phyloP scores from a whole-genome alignment of 345 rosid genomes.

The Salix caprea region DNA sequence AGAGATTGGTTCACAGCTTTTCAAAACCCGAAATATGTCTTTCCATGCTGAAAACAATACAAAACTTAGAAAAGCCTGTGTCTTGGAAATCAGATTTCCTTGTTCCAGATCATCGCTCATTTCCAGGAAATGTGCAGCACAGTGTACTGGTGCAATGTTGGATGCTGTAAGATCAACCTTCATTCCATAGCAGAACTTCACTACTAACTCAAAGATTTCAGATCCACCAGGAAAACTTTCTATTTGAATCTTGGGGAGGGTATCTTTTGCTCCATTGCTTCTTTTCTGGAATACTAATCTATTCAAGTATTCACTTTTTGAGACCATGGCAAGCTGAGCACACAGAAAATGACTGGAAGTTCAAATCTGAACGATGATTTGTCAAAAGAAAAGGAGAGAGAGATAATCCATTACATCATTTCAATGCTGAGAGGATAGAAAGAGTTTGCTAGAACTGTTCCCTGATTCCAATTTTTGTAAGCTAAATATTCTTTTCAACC shows the following conservation, averaged over 20 bases:
- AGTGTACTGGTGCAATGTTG: conserved; percentile 39
- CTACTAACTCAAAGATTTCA: conserved; percentile 34
- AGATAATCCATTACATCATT: not conserved
- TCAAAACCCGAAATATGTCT: conserved; percentile 38
- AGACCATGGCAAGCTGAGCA: conserved; percentile 50
- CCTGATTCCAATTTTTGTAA: not conserved
- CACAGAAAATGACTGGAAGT: not conserved
- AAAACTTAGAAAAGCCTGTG: conserved; percentile 38
- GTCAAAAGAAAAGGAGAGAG: not conserved
- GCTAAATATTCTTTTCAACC: not conserved
- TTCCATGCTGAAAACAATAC: conserved; percentile 46
- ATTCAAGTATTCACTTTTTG: conserved; percentile 49
- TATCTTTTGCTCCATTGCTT: conserved; percentile 15
- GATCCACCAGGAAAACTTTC: conserved; percentile 47
- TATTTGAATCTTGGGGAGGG: conserved; percentile 19
- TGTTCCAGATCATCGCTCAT: conserved; percentile 45
- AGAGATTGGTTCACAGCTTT: conserved; percentile 42
- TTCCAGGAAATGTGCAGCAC: conserved; percentile 54
- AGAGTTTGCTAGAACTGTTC: not conserved
- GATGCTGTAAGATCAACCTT: conserved; percentile 44
- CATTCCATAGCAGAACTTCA: conserved; percentile 52
- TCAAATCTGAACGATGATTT: not conserved
- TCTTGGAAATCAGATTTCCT: conserved; percentile 41
- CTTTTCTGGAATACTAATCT: conserved; percentile 38
- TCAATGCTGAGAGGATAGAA: not conserved